phyloP scores from a whole-genome alignment of 495 filamentous ascomycete genomes.

The Talaromyces ruber region DNA sequence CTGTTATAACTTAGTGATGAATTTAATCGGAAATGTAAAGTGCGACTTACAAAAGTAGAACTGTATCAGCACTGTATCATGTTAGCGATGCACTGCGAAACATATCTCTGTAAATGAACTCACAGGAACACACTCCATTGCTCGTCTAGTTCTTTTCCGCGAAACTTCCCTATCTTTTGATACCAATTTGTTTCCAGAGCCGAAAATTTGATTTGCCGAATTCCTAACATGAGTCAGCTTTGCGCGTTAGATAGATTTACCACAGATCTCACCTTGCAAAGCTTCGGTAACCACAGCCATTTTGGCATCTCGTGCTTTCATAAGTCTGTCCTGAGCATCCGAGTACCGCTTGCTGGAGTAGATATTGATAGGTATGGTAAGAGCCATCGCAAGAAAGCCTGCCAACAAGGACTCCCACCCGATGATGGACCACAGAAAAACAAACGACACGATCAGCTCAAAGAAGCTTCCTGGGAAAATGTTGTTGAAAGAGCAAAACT shows the following conservation, averaged over 20 bases:
- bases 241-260: not conserved
- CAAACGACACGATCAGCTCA: conserved; percentile 55
- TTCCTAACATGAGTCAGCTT: conserved; percentile 17
- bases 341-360: conserved; percentile 60
- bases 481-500: conserved; percentile 59
- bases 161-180: conserved; percentile 55
- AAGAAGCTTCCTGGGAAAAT: conserved; percentile 45
- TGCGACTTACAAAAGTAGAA: not conserved
- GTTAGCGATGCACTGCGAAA: not conserved
- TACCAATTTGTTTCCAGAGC: conserved; percentile 78
- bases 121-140: conserved; percentile 44
- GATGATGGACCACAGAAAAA: conserved; percentile 59
- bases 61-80: not conserved
- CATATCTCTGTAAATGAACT: conserved; percentile 41
- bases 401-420: conserved; percentile 64
- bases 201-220: conserved; percentile 84
- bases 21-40: not conserved
- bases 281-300: conserved; percentile 73
- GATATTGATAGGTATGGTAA: conserved; percentile 62
- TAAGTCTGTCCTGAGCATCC: conserved; percentile 58
- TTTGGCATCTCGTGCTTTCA: conserved; percentile 74
- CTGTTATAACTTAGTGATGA: conserved; percentile 18
- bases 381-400: conserved; percentile 54
- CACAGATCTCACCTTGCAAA: conserved; percentile 45
- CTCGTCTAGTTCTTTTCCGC: conserved; percentile 56